Evolutionary conservation across 768 basidiomycete species (phyloP).

Genomic region (Nidula microcarpa): DNA sequence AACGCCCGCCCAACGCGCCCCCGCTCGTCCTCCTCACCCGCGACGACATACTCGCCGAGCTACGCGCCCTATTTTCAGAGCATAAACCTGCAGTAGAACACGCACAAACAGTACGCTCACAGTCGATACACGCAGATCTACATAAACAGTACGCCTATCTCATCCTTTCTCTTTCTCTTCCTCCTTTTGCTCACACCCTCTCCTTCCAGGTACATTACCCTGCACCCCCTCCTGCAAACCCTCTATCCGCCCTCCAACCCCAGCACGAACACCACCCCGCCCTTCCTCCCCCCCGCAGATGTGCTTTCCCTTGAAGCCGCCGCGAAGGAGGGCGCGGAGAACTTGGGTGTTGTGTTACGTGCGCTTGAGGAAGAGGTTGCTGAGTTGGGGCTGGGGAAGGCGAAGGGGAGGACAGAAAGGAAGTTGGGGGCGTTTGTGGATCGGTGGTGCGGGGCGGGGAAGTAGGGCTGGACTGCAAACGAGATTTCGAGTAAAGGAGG

Average conservation of each 20-base stretch:
- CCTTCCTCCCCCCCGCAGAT: slow-evolving; percentile 13
- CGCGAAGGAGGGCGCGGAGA: slow-evolving; percentile 13
- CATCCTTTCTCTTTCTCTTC: background rate
- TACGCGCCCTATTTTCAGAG: too few relatives aligned
- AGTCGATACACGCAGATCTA: background rate
- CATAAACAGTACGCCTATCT: background rate
- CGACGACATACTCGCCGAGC: slow-evolving; percentile 16
- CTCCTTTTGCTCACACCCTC: background rate
- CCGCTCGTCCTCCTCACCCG: slow-evolving; percentile 17
- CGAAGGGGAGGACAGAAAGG: slow-evolving; percentile 3
- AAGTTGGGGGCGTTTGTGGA: slow-evolving; percentile 12
- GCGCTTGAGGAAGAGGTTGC: slow-evolving; percentile 17
- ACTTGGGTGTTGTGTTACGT: slow-evolving; percentile 8
- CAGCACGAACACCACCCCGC: slow-evolving; percentile 19
- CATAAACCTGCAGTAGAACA: background rate
- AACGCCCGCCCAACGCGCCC: slow-evolving; percentile 8
- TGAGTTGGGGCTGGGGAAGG: background rate
- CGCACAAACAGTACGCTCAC: too few relatives aligned
- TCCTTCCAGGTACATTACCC: slow-evolving; percentile 5
- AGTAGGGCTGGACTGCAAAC: background rate
- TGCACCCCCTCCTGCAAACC: slow-evolving; percentile 12
- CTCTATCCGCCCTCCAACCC: slow-evolving; percentile 16
- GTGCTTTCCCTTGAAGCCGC: slow-evolving; percentile 8
- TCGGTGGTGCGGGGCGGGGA: slow-evolving; percentile 2
- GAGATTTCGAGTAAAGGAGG: background rate